Evolutionary conservation across 2,329 filamentous ascomycete species (phyloP).

Genomic region (Scedosporium minutisporum): DNA sequence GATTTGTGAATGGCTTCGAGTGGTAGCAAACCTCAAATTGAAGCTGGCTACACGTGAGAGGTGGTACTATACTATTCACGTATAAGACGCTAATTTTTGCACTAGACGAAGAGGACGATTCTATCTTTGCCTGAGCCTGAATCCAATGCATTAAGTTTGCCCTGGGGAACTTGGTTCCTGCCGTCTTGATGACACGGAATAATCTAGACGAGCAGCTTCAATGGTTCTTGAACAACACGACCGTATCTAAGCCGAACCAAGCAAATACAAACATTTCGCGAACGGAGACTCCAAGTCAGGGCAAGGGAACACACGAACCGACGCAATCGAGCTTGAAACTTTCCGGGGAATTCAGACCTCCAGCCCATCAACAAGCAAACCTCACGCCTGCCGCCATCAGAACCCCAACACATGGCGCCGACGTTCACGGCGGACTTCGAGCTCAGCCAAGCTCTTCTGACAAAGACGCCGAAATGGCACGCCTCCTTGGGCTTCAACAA

Average conservation of each 20-base stretch:
- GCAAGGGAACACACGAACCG: neutral
- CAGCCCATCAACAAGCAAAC: neutral
- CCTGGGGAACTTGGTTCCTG: neutral
- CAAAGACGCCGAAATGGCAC: neutral
- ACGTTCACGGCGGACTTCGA: neutral
- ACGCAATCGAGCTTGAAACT: neutral
- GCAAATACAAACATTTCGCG: neutral
- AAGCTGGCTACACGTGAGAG: neutral
- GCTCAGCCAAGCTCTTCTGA: neutral
- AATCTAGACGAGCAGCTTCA: slow-evolving; percentile 6
- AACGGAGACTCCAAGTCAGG: neutral
- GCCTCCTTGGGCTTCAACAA: neutral
- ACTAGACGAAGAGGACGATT: neutral
- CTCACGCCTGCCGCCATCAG: neutral
- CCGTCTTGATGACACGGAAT: slow-evolving; percentile 8
- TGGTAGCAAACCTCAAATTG: neutral
- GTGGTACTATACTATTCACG: neutral
- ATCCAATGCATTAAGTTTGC: neutral
- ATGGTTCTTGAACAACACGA: slow-evolving; percentile 5
- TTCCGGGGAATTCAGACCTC: neutral
- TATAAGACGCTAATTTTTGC: neutral
- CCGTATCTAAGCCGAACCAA: neutral
- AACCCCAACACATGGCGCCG: neutral
- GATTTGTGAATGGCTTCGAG: neutral
- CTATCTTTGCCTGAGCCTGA: neutral